Base-by-base conservation (phyloP, 306 rosid genomes). In the Lablab purpureus region DNA sequence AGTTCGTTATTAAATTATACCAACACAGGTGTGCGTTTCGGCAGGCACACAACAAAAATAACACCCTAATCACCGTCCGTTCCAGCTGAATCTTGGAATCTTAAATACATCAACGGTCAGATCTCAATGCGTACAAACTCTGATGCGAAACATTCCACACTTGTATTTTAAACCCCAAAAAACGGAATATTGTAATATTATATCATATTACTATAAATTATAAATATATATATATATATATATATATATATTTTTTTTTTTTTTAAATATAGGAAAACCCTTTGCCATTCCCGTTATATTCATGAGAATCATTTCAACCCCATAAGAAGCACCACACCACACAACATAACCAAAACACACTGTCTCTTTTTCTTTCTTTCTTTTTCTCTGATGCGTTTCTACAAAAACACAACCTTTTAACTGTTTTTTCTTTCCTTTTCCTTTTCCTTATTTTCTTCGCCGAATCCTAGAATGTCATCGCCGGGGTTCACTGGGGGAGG, bases 401-500 rank as follows among this genome's bases (percentile, higher is more conserved):
- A 52, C 89, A 65, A 80, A 59, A 81, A 21, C 86, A 82, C 72
- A 64, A 75, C 62, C 84, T 82, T 82, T 72, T 86, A 73, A 54
- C 67, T 80, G 34, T 56, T 78, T 43, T 40, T 30, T 6, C 0
- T 30, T 75, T 27, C 15, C 19, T 0, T 30, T 75, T 27, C 15
- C 19, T 34, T 10, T 7, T 54, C 28, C 72, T 77, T 56, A 59
- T 23, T 78, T 71, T 22, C 73, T 77, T 43, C 64, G 25, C 60
- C 13, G 15, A 49, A 37, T 28, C 59, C 19, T n/a, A 47, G 19
- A 59, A 86, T 86, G 88, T 91, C 94, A 77, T 92, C 92, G 64
- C 89, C 97, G n/a, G 94, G 97, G 19, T 92, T 83, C 85, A 47
- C 91, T 27, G 92, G 87, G 18, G 91, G 88, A 2, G 91, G 90